A percentile compares a stretch with the other conserved stretches of the same genome.
These are phyloP conservation scores for Solanum appendiculatum DNA, from an alignment of 257 asterid species.

Conservation along the genomic window DNA sequence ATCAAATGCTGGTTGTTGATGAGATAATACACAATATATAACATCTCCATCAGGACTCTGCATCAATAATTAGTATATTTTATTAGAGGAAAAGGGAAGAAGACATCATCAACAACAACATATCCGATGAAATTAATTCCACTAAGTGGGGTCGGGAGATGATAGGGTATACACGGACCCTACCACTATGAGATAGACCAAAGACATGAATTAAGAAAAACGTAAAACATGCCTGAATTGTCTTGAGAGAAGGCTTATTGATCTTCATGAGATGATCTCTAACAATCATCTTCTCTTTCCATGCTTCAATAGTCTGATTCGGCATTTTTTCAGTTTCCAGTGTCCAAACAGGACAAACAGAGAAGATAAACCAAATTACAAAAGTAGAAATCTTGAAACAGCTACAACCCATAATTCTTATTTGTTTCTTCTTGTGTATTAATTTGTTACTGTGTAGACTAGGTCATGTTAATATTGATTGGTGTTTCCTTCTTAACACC, in stretches of 20 bases:
- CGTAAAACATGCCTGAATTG: conserved; percentile 45
- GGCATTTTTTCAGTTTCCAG: conserved; percentile 15
- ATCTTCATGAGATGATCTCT: conserved; percentile 49
- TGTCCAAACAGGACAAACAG: conserved; percentile 31
- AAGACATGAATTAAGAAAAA: neutral
- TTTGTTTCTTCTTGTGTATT: neutral
- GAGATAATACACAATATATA: conserved; percentile 69
- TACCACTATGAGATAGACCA: too few species aligned
- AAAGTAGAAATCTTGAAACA: neutral
- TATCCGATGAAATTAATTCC: too few species aligned
- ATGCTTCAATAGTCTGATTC: conserved; percentile 40
- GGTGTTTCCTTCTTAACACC: neutral
- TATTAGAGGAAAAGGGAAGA: neutral
- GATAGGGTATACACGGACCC: too few species aligned
- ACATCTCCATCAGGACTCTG: conserved; percentile 93
- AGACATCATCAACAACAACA: too few species aligned
- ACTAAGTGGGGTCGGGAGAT: too few species aligned
- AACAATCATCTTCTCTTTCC: conserved; percentile 21
- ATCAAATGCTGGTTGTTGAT: conserved; percentile 85
- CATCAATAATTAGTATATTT: neutral
- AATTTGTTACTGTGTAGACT: neutral
- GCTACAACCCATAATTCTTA: neutral
- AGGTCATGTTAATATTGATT: too few species aligned
- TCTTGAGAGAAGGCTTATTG: conserved; percentile 65
- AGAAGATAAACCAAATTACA: neutral